Evolutionary conservation across 1,284 basidiomycete species (phyloP).

Genomic region (Amylostereum areolatum): DNA sequence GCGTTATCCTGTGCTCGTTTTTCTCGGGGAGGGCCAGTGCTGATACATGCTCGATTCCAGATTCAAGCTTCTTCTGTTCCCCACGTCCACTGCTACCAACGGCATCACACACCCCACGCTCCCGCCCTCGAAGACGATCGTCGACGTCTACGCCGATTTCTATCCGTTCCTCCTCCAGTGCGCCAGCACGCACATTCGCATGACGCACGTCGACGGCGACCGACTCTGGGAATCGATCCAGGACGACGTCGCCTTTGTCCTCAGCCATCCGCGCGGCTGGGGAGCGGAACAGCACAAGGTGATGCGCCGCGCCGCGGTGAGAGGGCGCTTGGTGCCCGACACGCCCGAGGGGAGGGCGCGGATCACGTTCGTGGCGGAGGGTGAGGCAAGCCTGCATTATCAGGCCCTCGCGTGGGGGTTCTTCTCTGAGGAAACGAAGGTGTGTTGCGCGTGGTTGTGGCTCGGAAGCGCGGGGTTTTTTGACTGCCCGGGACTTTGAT

Average conservation of each 20-base stretch:
- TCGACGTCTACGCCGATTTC: conserved; percentile 11
- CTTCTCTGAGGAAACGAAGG: too few relatives aligned
- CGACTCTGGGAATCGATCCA: neutral
- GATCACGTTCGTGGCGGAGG: conserved; percentile 37
- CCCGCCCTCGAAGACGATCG: conserved; percentile 4
- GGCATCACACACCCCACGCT: neutral
- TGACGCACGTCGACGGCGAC: neutral
- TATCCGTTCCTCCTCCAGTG: conserved; percentile 5
- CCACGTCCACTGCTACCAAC: neutral
- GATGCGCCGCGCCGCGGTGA: conserved; percentile 24
- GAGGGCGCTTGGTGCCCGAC: conserved; percentile 22
- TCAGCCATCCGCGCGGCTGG: conserved; percentile 34
- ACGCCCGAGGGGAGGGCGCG: conserved; percentile 20
- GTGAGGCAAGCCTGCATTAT: conserved; percentile 42
- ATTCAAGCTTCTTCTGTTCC: conserved; percentile 14
- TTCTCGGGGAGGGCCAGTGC: neutral
- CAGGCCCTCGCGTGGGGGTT: too few relatives aligned
- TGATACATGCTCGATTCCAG: conserved; percentile 4
- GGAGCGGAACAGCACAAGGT: conserved; percentile 28
- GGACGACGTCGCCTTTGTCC: conserved; percentile 22
- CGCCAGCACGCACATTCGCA: neutral
- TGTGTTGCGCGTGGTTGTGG: too few relatives aligned
- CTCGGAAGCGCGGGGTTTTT: too few relatives aligned
- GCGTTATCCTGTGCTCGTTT: too few relatives aligned
- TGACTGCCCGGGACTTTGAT: too few relatives aligned